Conservation (phyloP, 768 basidiomycete species). For the Auricularia sp. region DNA sequence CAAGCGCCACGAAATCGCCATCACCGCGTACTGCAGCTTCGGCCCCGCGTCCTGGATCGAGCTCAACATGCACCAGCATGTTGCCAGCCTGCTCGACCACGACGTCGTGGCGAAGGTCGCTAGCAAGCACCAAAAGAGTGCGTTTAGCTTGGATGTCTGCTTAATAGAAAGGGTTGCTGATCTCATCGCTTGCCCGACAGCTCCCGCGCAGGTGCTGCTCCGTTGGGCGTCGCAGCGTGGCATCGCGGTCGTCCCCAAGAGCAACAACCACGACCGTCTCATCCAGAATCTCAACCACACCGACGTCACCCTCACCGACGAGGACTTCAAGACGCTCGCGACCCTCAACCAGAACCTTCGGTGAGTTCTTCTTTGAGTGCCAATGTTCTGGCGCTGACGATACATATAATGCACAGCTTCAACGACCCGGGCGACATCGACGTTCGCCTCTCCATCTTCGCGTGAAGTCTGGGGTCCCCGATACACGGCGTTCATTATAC, state of each 20-base stretch:
- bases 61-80: slow-evolving; percentile 47
- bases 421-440: slow-evolving; percentile 67
- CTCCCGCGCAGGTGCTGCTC: slow-evolving; percentile 57
- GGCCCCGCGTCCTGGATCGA: slow-evolving; percentile 53
- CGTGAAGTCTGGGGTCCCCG: slow-evolving; percentile 24
- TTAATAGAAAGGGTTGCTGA: neutral
- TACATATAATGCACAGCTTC: slow-evolving; percentile 31
- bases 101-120: slow-evolving; percentile 37
- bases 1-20: slow-evolving; percentile 33
- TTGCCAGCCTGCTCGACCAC: slow-evolving; percentile 45
- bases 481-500: slow-evolving; percentile 11
- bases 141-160: slow-evolving; percentile 7
- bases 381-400: slow-evolving; percentile 7
- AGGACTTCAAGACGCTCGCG: slow-evolving; percentile 49
- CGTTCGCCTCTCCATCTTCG: slow-evolving; percentile 58
- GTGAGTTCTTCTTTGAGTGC: slow-evolving; percentile 2
- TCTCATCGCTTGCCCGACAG: slow-evolving; percentile 12
- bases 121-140: slow-evolving; percentile 43
- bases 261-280: slow-evolving; percentile 35
- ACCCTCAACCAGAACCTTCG: slow-evolving; percentile 52
- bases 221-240: slow-evolving; percentile 73
- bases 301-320: slow-evolving; percentile 41
- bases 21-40: slow-evolving; percentile 50
- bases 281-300: slow-evolving; percentile 44
- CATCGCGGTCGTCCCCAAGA: slow-evolving; percentile 71